phyloP scores from a whole-genome alignment of 441 rosid genomes.

The Gossypium schwendimanii region DNA sequence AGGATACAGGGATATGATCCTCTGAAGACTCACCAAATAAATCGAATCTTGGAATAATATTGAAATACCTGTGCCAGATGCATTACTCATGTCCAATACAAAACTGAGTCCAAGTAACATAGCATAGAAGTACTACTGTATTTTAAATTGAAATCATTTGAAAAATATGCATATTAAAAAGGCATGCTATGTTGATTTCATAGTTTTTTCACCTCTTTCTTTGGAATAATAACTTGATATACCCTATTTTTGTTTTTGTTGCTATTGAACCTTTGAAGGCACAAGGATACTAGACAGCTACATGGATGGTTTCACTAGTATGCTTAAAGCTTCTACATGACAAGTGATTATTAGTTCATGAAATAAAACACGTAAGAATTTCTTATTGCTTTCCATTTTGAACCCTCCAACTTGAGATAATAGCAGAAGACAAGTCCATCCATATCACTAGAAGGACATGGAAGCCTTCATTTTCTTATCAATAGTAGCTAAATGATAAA shows the following conservation, averaged over 20 bases:
- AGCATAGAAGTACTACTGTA: background rate
- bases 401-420: background rate
- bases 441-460: background rate
- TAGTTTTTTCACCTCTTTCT: background rate
- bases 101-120: too few relatives aligned
- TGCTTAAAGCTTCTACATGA: background rate
- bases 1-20: too few relatives aligned
- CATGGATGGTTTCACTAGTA: background rate
- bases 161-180: background rate
- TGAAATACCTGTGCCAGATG: too few relatives aligned
- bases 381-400: background rate
- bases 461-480: background rate
- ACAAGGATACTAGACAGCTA: background rate
- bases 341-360: background rate
- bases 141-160: background rate
- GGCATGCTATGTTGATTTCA: background rate
- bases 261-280: background rate
- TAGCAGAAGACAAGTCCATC: background rate
- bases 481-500: background rate
- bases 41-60: too few relatives aligned
- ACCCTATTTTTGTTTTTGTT: background rate
- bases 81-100: too few relatives aligned
- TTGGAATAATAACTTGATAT: background rate
- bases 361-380: background rate
- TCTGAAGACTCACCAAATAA: too few relatives aligned